Percentiles rank a stretch among this genome's conserved stretches.
These are phyloP conservation scores for Backusella parvicylindrica DNA, from an alignment of 192 early-diverging fungal genomes.

Conservation along the genomic window DNA sequence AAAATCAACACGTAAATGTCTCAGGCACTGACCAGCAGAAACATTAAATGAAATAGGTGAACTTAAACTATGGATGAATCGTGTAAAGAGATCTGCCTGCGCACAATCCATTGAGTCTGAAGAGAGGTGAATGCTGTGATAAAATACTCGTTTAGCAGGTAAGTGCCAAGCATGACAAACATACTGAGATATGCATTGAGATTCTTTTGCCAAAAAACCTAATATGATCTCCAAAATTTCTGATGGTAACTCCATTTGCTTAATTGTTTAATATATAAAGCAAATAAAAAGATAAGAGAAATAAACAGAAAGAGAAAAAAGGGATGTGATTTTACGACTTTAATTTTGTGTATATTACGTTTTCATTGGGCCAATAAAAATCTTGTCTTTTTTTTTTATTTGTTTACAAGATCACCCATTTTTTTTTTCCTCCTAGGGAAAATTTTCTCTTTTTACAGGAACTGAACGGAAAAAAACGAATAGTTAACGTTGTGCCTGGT, in stretches of 20 bases:
- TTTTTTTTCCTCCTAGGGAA: not conserved
- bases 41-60: not conserved
- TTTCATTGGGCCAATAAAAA: not conserved
- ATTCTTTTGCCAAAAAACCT: not conserved
- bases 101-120: not conserved
- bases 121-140: not conserved
- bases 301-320: not conserved
- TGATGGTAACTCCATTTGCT: not conserved
- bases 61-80: not conserved
- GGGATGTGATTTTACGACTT: not conserved
- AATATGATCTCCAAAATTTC: not conserved
- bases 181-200: not conserved
- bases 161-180: not conserved
- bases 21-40: not conserved
- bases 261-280: not conserved
- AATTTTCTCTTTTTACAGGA: not conserved
- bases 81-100: not conserved
- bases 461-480: not conserved
- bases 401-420: not conserved
- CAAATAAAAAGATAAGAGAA: constrained; percentile 2
- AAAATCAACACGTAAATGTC: not conserved
- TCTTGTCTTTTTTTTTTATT: not conserved
- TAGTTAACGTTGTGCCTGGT: not conserved
- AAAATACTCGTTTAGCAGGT: not conserved
- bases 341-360: not conserved